phyloP scores from a whole-genome alignment of 2,329 filamentous ascomycete species.

The Fusarium sp. region DNA sequence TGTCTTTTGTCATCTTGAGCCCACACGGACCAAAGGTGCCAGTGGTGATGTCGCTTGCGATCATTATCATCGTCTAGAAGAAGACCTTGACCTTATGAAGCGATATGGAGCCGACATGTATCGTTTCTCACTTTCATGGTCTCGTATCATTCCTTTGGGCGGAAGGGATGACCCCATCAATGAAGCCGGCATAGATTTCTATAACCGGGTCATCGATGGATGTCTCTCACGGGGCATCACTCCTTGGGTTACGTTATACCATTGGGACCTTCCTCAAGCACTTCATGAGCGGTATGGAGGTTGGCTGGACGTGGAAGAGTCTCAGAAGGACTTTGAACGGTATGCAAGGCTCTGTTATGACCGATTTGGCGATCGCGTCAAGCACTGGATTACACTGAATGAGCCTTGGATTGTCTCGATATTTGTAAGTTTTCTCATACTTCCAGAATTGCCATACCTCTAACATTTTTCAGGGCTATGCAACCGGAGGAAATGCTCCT shows the following conservation, averaged over 20 bases:
- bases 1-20: slow-evolving; percentile 52
- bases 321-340: slow-evolving; percentile 48
- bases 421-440: slow-evolving; percentile 30
- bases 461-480: slow-evolving; percentile 39
- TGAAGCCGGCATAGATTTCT: slow-evolving; percentile 68
- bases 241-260: slow-evolving; percentile 72
- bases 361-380: slow-evolving; percentile 54
- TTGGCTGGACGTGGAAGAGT: slow-evolving; percentile 46
- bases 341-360: slow-evolving; percentile 51
- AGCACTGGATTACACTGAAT: slow-evolving; percentile 54
- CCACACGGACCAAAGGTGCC: slow-evolving; percentile 52
- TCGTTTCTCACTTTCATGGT: slow-evolving; percentile 74
- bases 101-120: slow-evolving; percentile 68
- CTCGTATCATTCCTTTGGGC: slow-evolving; percentile 72
- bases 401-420: slow-evolving; percentile 53
- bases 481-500: slow-evolving; percentile 49
- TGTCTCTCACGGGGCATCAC: slow-evolving; percentile 66
- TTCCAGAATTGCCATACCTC: fast-evolving
- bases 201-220: slow-evolving; percentile 69
- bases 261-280: slow-evolving; percentile 65
- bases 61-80: slow-evolving; percentile 54
- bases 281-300: slow-evolving; percentile 52
- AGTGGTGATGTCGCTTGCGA: slow-evolving; percentile 60
- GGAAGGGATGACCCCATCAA: slow-evolving; percentile 72
- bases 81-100: slow-evolving; percentile 70